Conservation (phyloP, 2,329 filamentous ascomycete genomes). For the Chaetomiaceae sp. region DNA sequence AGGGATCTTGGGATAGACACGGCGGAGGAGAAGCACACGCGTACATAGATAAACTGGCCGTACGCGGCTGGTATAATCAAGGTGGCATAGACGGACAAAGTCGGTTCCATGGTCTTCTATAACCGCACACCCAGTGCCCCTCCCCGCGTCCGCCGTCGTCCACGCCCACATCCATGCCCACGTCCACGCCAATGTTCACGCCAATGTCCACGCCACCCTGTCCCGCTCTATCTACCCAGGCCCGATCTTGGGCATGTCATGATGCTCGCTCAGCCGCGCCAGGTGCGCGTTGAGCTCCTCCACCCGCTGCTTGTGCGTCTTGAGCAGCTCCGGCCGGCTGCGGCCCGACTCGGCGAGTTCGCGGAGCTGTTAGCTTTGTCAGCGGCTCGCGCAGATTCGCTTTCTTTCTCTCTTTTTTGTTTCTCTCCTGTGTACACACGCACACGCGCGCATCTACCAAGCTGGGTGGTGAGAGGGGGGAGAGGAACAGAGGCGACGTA, state of each 20-base stretch:
- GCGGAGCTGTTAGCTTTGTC: constrained; percentile 54
- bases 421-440: no score
- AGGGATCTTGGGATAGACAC: constrained; percentile 8
- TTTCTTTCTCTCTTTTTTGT: no score
- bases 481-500: constrained; percentile 37
- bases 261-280: constrained; percentile 87
- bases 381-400: no score
- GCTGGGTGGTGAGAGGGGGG: background rate
- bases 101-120: no score
- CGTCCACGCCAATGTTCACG: no score
- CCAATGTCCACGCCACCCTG: background rate
- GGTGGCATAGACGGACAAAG: no score
- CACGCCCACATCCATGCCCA: no score
- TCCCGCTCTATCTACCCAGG: constrained; percentile 40
- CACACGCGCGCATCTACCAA: no score
- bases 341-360: constrained; percentile 61
- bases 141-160: no score
- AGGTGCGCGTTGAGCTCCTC: constrained; percentile 94
- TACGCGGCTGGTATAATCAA: background rate
- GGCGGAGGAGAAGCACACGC: background rate
- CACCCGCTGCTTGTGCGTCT: constrained; percentile 94
- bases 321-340: constrained; percentile 68
- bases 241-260: constrained; percentile 80
- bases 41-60: constrained; percentile 5
- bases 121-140: no score